Evolutionary conservation across 257 asterid species (phyloP), one percentile per base, ranked within the genome.

Genomic region (Hygrophila difformis): DNA sequence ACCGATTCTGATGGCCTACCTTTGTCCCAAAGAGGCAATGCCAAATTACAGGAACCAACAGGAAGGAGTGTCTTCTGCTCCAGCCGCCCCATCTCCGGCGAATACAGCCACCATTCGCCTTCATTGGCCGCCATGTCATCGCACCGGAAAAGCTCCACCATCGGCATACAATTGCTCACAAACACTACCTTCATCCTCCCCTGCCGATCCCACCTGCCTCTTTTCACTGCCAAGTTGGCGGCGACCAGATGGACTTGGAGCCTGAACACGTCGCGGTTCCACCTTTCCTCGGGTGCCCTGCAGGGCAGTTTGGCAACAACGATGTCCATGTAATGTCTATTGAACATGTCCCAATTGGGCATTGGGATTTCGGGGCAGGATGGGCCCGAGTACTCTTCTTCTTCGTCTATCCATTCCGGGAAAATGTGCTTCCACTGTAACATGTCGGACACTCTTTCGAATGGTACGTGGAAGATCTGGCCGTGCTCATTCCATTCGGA

Each of bases 351-450:
- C 28, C 58, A 61, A 15, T 59, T 60, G 12, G 96, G 98, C 92
- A 79, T 77, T 8, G 96, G 96, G 16, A 89, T 75, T 37, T 85
- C 96, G 0, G 98, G 98, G 57, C 98, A 89, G 0, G 55, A 41
- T 1, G 94, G 54, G 1, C 96, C 96, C 9, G 87, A 87, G 26
- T 51, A 68, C 55, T 89, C 96, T 49, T 89, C 96, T 34, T 89
- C 98, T 49, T 89, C 98, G 34, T 89, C 96, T 46, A 89, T 85
- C 98, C 98, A 89, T 34, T 82, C 98, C 9, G 96, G 98, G 51
- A 82, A 89, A 19, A 85, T 36, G 28, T 72, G 73, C 46, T 79
- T 70, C 98, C 98, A 89, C 49, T 77, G 71, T 0, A 89, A 74
- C 8, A 67, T 24, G 16, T 63, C 56, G 0, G 94, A 78, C 0